Evolutionary conservation across 306 rosid species (phyloP), one percentile per base, ranked within the genome.

Genomic region (Quercus gilva): DNA sequence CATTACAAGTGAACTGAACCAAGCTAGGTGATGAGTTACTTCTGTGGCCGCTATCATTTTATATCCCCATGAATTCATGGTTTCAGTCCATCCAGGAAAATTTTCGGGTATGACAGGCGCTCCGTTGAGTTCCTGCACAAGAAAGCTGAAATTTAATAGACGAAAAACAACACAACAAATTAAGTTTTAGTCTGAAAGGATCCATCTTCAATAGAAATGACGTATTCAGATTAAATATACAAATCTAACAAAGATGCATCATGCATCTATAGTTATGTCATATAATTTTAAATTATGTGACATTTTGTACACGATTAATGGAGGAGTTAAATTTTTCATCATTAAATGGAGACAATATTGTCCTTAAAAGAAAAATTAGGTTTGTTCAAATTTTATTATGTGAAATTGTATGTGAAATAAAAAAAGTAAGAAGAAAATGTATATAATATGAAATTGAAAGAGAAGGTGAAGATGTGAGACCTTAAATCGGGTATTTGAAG

Each of bases 11-110:
- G 45, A 61, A 37, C 37, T 5, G 72, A 74, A 53, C 21, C 17
- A 51, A 73, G 33, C 13, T 37, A 6, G 43, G 43, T 52, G 78
- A 25, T 31, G 21, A 74, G 89, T 80, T 45, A 85, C 97, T 89
- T 95, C 89, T 75, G 88, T 79, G 8, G 99, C 96, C 5, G 98
- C 83, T 80, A 87, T 91, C 97, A 95, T 91, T 85, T 95, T 95
- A 90, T 78, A 76, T 41, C 99, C 99, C 96, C 98, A 92, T 1
- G 95, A 88, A 83, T 92, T 97, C 99, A 95, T 95, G 35, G 97
- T 92, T 55, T 92, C 92, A 70, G 90, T 92, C 98, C 99, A 92
- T 81, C 90, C 89, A 71, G 94, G 86, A 76, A 95, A 95, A 20
- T 94, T 92, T 59, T 92, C 97, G 1, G 99, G 99, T 76, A 95